A percentile compares a stretch with the other conserved stretches of the same genome.
Evolutionary conservation across 345 rosid genomes (phyloP).

Genomic region (Microcos paniculata): DNA sequence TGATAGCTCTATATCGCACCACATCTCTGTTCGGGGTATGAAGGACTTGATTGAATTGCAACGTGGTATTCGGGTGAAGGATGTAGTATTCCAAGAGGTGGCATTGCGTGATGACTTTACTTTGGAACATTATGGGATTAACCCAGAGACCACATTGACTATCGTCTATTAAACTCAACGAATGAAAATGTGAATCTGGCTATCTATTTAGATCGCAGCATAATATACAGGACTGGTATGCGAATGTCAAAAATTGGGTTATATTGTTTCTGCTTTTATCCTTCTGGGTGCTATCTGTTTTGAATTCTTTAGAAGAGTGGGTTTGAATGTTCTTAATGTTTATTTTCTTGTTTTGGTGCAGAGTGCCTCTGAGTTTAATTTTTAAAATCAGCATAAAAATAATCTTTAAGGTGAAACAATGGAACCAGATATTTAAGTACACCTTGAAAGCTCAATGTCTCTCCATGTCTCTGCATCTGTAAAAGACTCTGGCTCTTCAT

Average conservation of each 20-base stretch:
- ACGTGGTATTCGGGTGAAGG: slow-evolving; percentile 2
- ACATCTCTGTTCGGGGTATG: neutral
- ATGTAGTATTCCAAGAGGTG: neutral
- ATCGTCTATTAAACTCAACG: neutral
- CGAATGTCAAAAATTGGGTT: neutral
- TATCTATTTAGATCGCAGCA: neutral
- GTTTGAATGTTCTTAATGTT: neutral
- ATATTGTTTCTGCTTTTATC: neutral
- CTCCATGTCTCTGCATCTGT: neutral
- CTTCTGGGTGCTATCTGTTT: neutral
- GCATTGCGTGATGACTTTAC: neutral
- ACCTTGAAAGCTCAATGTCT: no score
- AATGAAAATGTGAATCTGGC: neutral
- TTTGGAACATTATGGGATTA: slow-evolving; percentile 3
- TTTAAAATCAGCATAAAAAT: neutral
- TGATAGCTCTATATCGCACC: neutral
- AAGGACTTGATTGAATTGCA: neutral
- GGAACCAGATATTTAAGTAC: no score
- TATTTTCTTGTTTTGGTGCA: neutral
- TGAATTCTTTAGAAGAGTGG: neutral
- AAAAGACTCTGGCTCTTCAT: neutral
- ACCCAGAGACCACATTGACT: neutral
- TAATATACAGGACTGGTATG: neutral
- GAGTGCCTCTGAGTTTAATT: neutral
- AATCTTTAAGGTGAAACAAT: no score